Percentiles rank a stretch among this genome's conserved stretches.
phyloP scores from a whole-genome alignment of 352 stramenopile species.

The Thraustochytrium striatum region DNA sequence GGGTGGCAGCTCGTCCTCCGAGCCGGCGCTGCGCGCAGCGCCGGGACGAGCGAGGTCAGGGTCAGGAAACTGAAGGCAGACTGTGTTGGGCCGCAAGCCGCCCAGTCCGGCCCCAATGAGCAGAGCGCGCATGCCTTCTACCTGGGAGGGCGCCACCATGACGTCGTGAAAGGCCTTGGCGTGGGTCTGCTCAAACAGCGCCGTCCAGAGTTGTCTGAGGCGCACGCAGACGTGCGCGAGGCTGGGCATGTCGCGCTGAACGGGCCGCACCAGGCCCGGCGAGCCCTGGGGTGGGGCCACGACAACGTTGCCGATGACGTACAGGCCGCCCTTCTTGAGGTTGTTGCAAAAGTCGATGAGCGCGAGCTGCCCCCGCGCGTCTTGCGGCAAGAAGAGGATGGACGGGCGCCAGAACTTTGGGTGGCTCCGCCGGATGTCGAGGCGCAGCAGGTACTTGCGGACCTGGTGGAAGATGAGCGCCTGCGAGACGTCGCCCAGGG shows the following conservation, averaged over 20 bases:
- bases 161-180: conserved; percentile 60
- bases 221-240: conserved; percentile 54
- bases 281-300: conserved; percentile 41
- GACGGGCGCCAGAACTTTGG: conserved; percentile 72
- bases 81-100: conserved; percentile 70
- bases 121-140: conserved; percentile 64
- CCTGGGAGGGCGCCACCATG: conserved; percentile 56
- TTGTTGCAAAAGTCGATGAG: conserved; percentile 65
- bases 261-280: conserved; percentile 49
- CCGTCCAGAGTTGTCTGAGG: conserved; percentile 56
- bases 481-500: conserved; percentile 70
- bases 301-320: conserved; percentile 65
- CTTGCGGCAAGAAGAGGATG: conserved; percentile 62
- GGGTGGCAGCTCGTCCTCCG: background rate
- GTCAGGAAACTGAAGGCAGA: conserved; percentile 57
- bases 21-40: conserved; percentile 1
- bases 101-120: conserved; percentile 67
- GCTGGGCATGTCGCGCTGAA: conserved; percentile 54
- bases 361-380: conserved; percentile 54
- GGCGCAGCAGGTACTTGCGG: conserved; percentile 68
- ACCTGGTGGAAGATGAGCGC: conserved; percentile 75
- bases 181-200: conserved; percentile 35
- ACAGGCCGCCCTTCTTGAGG: conserved; percentile 73
- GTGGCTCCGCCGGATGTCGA: conserved; percentile 67
- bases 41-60: background rate